Evolutionary conservation across 2,329 filamentous ascomycete species (phyloP).

Genomic region (Chrysosporium queenslandicum): DNA sequence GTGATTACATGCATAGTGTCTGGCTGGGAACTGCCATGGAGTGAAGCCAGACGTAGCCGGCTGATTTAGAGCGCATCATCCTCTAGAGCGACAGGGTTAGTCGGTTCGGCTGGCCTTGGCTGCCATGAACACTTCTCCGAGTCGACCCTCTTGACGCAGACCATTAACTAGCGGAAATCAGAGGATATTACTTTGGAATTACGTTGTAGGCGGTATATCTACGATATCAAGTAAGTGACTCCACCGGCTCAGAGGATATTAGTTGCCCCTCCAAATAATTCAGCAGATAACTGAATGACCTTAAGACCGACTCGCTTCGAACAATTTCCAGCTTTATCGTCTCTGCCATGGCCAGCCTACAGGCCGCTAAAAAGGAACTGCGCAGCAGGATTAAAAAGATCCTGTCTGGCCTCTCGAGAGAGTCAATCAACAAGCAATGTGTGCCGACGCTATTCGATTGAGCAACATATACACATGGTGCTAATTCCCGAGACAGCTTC

Average conservation of each 20-base stretch:
- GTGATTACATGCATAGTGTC: too few species aligned
- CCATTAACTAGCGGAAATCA: too few species aligned
- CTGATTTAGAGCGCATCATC: too few species aligned
- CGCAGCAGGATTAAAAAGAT: conserved; percentile 58
- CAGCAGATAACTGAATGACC: not conserved
- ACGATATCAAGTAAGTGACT: not conserved
- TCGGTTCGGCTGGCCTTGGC: too few species aligned
- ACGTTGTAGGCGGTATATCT: too few species aligned
- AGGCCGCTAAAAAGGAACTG: conserved; percentile 64
- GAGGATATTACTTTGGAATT: too few species aligned
- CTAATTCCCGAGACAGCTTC: conserved; percentile 44
- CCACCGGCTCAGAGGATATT: not conserved
- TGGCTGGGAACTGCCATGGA: too few species aligned
- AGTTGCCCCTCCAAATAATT: not conserved
- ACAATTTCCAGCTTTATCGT: not conserved
- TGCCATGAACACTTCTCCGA: too few species aligned
- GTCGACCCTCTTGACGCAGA: too few species aligned
- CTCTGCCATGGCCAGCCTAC: conserved; percentile 40
- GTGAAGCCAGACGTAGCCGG: too few species aligned
- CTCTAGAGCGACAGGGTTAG: too few species aligned
- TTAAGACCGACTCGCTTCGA: not conserved
- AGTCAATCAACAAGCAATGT: conserved; percentile 62
- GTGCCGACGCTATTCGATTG: conserved; percentile 28
- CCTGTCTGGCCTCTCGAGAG: conserved; percentile 52
- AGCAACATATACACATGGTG: conserved; percentile 7